Evolutionary conservation across 352 stramenopile genomes (phyloP), one percentile per base, ranked within the genome.

Genomic region (Lagenidium sp.): DNA sequence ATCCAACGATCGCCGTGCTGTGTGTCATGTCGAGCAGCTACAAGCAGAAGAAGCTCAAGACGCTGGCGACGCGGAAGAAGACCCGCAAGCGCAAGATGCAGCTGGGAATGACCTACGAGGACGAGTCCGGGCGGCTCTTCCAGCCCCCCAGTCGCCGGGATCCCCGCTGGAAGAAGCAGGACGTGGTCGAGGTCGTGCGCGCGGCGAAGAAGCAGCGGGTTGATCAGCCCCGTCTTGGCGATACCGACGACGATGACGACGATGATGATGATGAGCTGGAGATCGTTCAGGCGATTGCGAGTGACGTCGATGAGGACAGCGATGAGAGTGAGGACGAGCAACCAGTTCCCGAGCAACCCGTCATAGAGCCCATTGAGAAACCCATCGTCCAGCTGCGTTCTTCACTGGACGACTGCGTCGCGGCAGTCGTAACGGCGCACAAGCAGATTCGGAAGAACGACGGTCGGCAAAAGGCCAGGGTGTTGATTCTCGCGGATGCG

Each of bases 21-120:
- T n/a, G n/a, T n/a, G n/a, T n/a, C n/a, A 88, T 88, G 75, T 84
- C 72, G 50, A 88, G 75, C 62, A 85, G 69, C 68, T 88, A 73
- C 57, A 85, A 85, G 68, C 75, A 88, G 57, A 88, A 88, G 55
- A 88, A 88, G 60, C 47, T 82, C 54, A 83, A 81, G 63, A 88
- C 72, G 50, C 58, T 88, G 47, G 65, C 61, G 32, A 88, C 75
- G 55, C 69, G 75, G 36, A 85, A 85, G 68, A 83, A 84, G 46
- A 88, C 75, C 43, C 71, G 68, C 46, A 88, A 88, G 62, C 75
- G 75, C 54, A 71, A 64, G 45, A 71, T 79, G 43, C 41, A 82
- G 41, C 43, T 59, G 31, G 75, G 72, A 3, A 62, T 82, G 55
- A 75, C 60, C 7, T 53, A 70, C 38, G 72, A 82, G n/a, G 75